Conservation (phyloP, 2,329 filamentous ascomycete species). For the Penicillium sp. region DNA sequence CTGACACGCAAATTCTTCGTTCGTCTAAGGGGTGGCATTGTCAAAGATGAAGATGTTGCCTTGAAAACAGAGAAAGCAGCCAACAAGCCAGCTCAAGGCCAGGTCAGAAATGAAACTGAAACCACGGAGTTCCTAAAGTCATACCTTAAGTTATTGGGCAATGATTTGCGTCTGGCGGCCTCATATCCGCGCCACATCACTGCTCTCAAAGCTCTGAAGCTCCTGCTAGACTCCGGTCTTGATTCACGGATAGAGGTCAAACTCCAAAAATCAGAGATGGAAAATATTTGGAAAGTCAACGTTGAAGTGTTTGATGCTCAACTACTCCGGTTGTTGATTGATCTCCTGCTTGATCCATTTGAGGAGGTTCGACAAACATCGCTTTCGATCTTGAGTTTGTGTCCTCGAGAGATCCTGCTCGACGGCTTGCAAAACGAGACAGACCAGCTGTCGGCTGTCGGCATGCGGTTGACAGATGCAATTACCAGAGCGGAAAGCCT, state of each 20-base stretch:
- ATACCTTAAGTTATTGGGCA: constrained; percentile 70
- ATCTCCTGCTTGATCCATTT: constrained; percentile 84
- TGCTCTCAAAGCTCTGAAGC: constrained; percentile 67
- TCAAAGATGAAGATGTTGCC: constrained; percentile 33
- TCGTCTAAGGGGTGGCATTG: constrained; percentile 68
- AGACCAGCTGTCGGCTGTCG: constrained; percentile 22
- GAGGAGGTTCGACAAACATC: constrained; percentile 75
- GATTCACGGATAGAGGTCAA: constrained; percentile 49
- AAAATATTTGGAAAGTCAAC: constrained; percentile 53
- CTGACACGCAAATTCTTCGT: constrained; percentile 74
- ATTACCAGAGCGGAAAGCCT: constrained; percentile 38
- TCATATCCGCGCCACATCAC: constrained; percentile 90
- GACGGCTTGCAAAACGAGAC: constrained; percentile 5
- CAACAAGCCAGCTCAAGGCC: constrained; percentile 24
- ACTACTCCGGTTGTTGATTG: constrained; percentile 61
- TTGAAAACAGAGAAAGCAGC: constrained; percentile 10
- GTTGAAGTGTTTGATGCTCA: constrained; percentile 44
- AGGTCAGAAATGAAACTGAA: constrained; percentile 53
- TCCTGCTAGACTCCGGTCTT: constrained; percentile 69
- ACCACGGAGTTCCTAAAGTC: constrained; percentile 63
- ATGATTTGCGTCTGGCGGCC: constrained; percentile 74
- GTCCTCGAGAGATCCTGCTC: constrained; percentile 34
- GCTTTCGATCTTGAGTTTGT: constrained; percentile 46
- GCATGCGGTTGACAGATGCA: constrained; percentile 32
- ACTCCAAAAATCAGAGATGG: constrained; percentile 51